Base-by-base conservation (phyloP, 2,329 filamentous ascomycete genomes). In the Aspergillus sp. region DNA sequence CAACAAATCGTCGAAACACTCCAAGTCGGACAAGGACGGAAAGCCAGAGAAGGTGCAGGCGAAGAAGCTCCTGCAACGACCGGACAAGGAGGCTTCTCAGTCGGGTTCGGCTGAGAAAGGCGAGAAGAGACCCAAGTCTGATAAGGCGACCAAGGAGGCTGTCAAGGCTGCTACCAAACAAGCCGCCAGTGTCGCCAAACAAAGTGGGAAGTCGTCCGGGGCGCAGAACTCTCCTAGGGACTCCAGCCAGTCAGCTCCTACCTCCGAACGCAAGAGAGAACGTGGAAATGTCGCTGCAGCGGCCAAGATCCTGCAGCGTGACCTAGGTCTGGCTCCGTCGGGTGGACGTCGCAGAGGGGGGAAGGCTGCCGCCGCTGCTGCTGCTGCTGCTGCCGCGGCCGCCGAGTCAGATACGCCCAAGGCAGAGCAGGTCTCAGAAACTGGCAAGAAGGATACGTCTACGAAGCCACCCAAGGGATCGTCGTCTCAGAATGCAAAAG, bases 131-230 rank as follows among this genome's bases (percentile, higher is more conserved):
- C 61, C 66, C 10, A 76, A 72, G 58, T 65, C 75, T 2, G 86
- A 89, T 31, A 90, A 86, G 72, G 78, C 80, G 3, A 79, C 82
- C 3, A 87, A 87, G 64, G 88, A 89, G 61, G 82, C 84, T 16
- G 80, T 85, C 53, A 88, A 87, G 66, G 80, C 82, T 6, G 76
- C 84, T 14, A 85, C 81, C 72, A 69, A 81, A 73, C 55, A 65
- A 60, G 66, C 75, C 18, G 68, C 75, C 46, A 75, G 77, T 58
- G 70, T 69, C 2, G 70, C 71, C 60, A 68, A 71, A 63, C 63
- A 70, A 26, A 63, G 61, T 32, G 63, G 69, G 20, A 63, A 70
- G 49, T 58, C 63, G 2, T 54, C 58, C 6, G 20, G 55, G 1
- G 57, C 59, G 16, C 60, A 65, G 46, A 63, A 60, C 36, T 61